These are phyloP conservation scores for Pascua sp. DNA, from an alignment of 1,284 basidiomycete genomes.

Conservation along the genomic window DNA sequence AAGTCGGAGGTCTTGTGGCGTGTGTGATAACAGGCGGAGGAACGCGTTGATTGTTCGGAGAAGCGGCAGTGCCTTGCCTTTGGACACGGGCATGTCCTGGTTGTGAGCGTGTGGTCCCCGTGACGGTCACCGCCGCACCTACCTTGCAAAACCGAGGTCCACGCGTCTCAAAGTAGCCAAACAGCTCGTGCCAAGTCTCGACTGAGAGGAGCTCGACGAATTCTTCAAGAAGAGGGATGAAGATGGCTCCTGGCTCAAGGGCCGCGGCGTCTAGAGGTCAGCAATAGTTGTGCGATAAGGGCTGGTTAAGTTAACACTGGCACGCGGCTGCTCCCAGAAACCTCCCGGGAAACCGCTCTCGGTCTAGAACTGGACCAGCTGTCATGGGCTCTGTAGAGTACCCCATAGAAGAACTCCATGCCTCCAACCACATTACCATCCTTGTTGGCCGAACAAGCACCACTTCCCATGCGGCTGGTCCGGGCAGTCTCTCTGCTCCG, in stretches of 20 bases:
- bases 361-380: no score
- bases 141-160: slow-evolving; percentile 37
- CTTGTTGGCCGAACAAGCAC: no score
- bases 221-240: slow-evolving; percentile 45
- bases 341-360: no score
- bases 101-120: no score
- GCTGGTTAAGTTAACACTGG: slow-evolving; percentile 15
- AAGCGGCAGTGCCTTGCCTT: slow-evolving; percentile 43
- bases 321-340: background rate
- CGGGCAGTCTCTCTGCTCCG: no score
- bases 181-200: slow-evolving; percentile 37
- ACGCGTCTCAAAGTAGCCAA: slow-evolving; percentile 40
- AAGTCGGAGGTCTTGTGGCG: slow-evolving; percentile 42
- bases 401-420: no score
- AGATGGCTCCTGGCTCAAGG: slow-evolving; percentile 41
- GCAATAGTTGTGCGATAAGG: background rate
- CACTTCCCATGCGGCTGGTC: no score
- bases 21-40: slow-evolving; percentile 36
- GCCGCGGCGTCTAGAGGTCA: slow-evolving; percentile 4
- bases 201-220: slow-evolving; percentile 42
- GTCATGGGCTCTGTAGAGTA: no score
- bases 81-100: slow-evolving; percentile 40
- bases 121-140: no score
- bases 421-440: no score
- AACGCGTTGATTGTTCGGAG: slow-evolving; percentile 44